These are phyloP conservation scores for Rhinocladiella similis DNA, from an alignment of 2,329 filamentous ascomycete species.

Conservation along the genomic window DNA sequence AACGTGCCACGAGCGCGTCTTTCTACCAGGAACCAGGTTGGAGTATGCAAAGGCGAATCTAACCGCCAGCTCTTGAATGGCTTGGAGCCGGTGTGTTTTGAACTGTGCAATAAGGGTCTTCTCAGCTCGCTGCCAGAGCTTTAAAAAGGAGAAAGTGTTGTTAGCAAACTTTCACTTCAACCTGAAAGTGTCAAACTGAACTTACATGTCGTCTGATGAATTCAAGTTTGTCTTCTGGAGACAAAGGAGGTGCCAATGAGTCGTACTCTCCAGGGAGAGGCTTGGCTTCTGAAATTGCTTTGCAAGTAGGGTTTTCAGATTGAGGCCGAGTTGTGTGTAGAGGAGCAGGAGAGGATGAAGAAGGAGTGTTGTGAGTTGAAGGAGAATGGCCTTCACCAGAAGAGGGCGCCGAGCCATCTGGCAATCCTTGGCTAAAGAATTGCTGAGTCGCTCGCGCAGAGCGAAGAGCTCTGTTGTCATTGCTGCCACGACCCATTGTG, in stretches of 20 bases:
- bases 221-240: no score
- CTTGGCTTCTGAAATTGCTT: no score
- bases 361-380: not conserved
- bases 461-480: slow-evolving; percentile 3
- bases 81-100: not conserved
- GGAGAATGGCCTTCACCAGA: not conserved
- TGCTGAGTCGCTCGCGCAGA: slow-evolving; percentile 3
- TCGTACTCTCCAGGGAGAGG: no score
- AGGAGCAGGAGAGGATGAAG: no score
- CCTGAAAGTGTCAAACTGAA: no score
- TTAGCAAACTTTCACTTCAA: no score
- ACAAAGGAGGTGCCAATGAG: no score
- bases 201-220: no score
- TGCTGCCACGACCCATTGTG: slow-evolving; percentile 6
- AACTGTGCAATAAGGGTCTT: not conserved
- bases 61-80: not conserved
- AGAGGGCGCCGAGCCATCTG: not conserved
- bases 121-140: no score
- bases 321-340: no score
- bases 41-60: not conserved
- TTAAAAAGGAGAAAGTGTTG: no score
- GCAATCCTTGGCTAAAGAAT: slow-evolving; percentile 8
- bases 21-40: not conserved
- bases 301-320: no score
- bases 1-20: not conserved